These are phyloP conservation scores for Pythium guiyangense DNA, from an alignment of 352 stramenopile genomes.

Conservation along the genomic window DNA sequence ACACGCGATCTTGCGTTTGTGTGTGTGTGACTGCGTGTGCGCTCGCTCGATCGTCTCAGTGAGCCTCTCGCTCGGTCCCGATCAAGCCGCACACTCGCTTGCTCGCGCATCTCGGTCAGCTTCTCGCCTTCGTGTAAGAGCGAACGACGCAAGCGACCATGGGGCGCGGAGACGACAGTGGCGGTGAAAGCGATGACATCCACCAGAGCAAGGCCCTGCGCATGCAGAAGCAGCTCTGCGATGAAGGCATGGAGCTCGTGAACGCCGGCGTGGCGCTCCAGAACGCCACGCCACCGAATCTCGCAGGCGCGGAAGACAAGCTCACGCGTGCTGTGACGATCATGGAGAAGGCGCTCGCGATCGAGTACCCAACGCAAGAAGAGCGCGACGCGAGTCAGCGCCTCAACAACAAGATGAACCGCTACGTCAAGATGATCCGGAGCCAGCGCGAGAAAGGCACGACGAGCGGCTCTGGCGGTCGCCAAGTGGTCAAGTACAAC, in stretches of 20 bases:
- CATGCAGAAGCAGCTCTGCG: slow-evolving; percentile 75
- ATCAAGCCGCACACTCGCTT: not conserved
- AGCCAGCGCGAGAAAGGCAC: slow-evolving; percentile 63
- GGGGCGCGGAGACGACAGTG: slow-evolving; percentile 27
- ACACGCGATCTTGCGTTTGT: too few species aligned
- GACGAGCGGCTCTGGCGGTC: slow-evolving; percentile 20
- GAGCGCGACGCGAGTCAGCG: slow-evolving; percentile 67
- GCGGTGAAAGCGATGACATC: slow-evolving; percentile 56
- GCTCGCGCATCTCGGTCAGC: not conserved
- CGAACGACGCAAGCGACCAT: not conserved
- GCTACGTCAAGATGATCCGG: slow-evolving; percentile 86
- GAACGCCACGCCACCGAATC: slow-evolving; percentile 55
- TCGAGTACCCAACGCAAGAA: slow-evolving; percentile 68
- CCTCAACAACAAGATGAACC: slow-evolving; percentile 83
- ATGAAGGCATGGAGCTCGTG: slow-evolving; percentile 78
- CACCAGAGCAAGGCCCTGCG: slow-evolving; percentile 54
- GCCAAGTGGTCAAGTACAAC: slow-evolving; percentile 53
- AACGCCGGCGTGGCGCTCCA: slow-evolving; percentile 78
- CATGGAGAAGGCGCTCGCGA: slow-evolving; percentile 74
- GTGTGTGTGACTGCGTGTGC: too few species aligned
- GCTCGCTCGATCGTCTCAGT: not conserved
- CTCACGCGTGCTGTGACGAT: slow-evolving; percentile 64
- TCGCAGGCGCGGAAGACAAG: slow-evolving; percentile 50
- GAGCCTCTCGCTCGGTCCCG: not conserved
- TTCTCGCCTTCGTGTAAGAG: too few species aligned